These are phyloP conservation scores for Pichia cabralensis DNA, from an alignment of 805 yeast species.

Conservation along the genomic window DNA sequence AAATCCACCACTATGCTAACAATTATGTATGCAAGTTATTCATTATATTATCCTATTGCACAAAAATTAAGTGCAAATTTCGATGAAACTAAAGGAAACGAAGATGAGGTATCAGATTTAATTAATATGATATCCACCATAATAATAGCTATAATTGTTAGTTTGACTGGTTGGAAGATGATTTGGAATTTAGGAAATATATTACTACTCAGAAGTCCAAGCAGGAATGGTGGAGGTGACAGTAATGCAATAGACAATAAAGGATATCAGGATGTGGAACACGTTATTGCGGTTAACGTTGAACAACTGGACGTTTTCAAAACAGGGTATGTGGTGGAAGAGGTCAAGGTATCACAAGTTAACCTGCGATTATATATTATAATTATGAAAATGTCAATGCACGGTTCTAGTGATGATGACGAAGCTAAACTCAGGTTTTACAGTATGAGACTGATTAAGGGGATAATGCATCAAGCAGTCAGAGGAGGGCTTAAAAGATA, in stretches of 20 bases:
- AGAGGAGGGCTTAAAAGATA: no score
- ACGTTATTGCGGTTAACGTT: slow-evolving; percentile 36
- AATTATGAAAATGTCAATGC: slow-evolving; percentile 45
- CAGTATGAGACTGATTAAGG: slow-evolving; percentile 32
- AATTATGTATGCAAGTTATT: slow-evolving; percentile 22
- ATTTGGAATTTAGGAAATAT: slow-evolving; percentile 43
- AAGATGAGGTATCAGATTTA: slow-evolving; percentile 11
- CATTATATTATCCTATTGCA: slow-evolving; percentile 23
- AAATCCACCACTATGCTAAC: slow-evolving; percentile 39
- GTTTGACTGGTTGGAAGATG: slow-evolving; percentile 25
- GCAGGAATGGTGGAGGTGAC: slow-evolving; percentile 34
- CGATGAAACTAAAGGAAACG: no score
- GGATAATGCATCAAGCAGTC: slow-evolving; percentile 21
- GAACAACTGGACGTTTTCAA: slow-evolving; percentile 41
- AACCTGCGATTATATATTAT: slow-evolving; percentile 52
- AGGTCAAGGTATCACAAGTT: slow-evolving; percentile 48
- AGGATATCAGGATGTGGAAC: slow-evolving; percentile 26
- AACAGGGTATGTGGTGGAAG: slow-evolving; percentile 36
- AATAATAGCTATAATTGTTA: slow-evolving; percentile 16
- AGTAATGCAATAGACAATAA: no score
- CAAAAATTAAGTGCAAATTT: no score
- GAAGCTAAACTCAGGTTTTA: slow-evolving; percentile 48
- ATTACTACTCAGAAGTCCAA: slow-evolving; percentile 45
- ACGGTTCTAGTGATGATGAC: slow-evolving; percentile 65
- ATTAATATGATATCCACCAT: slow-evolving; percentile 20